phyloP scores from a whole-genome alignment of 441 rosid species.

The Brassica hybrid region DNA sequence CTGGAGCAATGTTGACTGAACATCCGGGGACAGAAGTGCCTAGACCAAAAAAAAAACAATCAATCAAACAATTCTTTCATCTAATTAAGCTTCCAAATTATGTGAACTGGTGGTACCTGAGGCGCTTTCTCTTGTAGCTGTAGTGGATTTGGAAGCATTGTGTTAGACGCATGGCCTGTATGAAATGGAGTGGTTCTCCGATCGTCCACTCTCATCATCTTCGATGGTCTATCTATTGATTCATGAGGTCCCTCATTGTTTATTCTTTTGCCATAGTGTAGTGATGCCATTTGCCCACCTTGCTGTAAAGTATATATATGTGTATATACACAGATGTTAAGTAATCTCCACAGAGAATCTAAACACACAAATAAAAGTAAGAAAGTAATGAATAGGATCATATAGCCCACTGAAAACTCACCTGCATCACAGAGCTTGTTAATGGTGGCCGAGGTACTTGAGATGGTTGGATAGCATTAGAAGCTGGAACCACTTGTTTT shows the following conservation, averaged over 20 bases:
- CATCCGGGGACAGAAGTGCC: constrained; percentile 57
- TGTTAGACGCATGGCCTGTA: constrained; percentile 45
- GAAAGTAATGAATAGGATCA: constrained; percentile 1
- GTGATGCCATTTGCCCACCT: constrained; percentile 61
- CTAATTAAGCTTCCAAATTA: neutral
- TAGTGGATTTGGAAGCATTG: constrained; percentile 45
- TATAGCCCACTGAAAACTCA: constrained; percentile 15
- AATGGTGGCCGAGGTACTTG: constrained; percentile 51
- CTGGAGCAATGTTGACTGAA: constrained; percentile 79
- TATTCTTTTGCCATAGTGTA: constrained; percentile 55
- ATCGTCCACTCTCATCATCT: constrained; percentile 64
- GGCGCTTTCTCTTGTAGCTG: constrained; percentile 42
- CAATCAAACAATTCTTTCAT: constrained; percentile 14
- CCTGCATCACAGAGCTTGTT: constrained; percentile 47
- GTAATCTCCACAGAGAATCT: neutral
- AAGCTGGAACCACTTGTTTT: constrained; percentile 49
- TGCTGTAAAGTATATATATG: constrained; percentile 50
- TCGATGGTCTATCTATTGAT: constrained; percentile 54
- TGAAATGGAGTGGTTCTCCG: constrained; percentile 48
- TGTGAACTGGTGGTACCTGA: constrained; percentile 40
- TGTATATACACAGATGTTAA: constrained; percentile 3
- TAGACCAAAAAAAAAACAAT: constrained; percentile 30
- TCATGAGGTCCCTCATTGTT: constrained; percentile 50
- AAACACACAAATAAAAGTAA: neutral
- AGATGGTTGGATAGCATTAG: constrained; percentile 35